Evolutionary conservation across 2,329 filamentous ascomycete genomes (phyloP), one percentile per base, ranked within the genome.

Genomic region (Aspergillus caelatus): DNA sequence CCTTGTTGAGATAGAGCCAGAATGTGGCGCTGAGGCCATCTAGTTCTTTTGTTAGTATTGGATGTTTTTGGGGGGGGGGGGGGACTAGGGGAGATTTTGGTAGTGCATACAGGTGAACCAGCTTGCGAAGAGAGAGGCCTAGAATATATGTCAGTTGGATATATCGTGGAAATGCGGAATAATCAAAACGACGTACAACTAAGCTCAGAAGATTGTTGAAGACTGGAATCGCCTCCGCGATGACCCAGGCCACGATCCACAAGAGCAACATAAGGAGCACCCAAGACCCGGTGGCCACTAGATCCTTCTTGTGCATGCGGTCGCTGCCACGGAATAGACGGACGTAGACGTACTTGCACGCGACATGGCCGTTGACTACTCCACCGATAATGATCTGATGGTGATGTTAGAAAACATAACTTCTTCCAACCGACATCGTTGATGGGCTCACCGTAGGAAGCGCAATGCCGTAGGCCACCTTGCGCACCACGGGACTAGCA

Each of bases 171-270:
- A 8, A 16, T 6, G 30, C 14, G 8, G 19, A 34, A 3, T 1
- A 12, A 32, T n/a, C 16, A 26, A 19, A 23, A 1, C 0, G 4
- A 54, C 57, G n/a, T 71, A 73, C 62, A 67, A 91, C 84, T 32
- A 91, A 77, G 3, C 84, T 85, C n/a, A 91, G 79, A 11, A 92
- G 78, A 53, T 86, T 82, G 69, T 86, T 86, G 78, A 91, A 92
- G 58, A 86, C 84, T 2, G 89, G 89, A 8, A 91, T 87, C 0
- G 86, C 85, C 73, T 89, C 85, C 12, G 89, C 88, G 61, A 92
- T 87, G 58, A 91, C 71, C 81, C 86, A 89, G 1, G 87, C 86
- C 14, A 89, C 64, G 2, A 85, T 68, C 85, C 88, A 91, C n/a
- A 86, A 74, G 11, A 69, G 73, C 0, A 82, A 71, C 2, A 84